phyloP scores from a whole-genome alignment of 345 rosid species.

The Brassica carinata region DNA sequence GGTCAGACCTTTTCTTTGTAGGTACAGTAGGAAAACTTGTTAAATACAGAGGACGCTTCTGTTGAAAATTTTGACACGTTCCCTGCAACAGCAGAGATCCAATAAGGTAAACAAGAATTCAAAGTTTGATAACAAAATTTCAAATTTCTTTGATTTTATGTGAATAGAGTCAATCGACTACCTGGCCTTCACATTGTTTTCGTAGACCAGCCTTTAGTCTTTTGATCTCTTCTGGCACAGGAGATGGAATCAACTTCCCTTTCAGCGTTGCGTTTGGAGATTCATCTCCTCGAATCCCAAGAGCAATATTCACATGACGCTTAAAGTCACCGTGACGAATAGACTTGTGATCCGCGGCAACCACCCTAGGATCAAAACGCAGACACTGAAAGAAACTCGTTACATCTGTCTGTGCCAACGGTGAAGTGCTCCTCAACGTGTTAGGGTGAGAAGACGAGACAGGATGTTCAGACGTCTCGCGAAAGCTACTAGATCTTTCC shows the following conservation, averaged over 20 bases:
- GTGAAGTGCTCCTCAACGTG: constrained; percentile 64
- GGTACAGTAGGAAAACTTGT: constrained; percentile 71
- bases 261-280: constrained; percentile 58
- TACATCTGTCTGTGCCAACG: constrained; percentile 65
- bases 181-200: constrained; percentile 77
- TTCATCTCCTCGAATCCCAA: constrained; percentile 69
- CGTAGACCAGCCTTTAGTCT: constrained; percentile 61
- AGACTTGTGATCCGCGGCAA: constrained; percentile 75
- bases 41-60: constrained; percentile 82
- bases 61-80: constrained; percentile 63
- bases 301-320: constrained; percentile 64
- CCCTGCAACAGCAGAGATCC: constrained; percentile 52
- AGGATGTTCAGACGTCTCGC: constrained; percentile 73
- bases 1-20: constrained; percentile 77
- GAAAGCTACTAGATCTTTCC: constrained; percentile 84
- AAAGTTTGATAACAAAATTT: too few relatives aligned
- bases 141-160: too few relatives aligned
- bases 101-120: constrained; percentile 14
- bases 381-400: constrained; percentile 69
- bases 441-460: constrained; percentile 66
- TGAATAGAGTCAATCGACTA: constrained; percentile 26
- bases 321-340: constrained; percentile 74
- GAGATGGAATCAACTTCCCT: constrained; percentile 59
- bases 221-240: constrained; percentile 76
- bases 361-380: constrained; percentile 69